Evolutionary conservation across 768 basidiomycete genomes (phyloP), one percentile per base, ranked within the genome.

Genomic region (Gymnopilus dilepis): DNA sequence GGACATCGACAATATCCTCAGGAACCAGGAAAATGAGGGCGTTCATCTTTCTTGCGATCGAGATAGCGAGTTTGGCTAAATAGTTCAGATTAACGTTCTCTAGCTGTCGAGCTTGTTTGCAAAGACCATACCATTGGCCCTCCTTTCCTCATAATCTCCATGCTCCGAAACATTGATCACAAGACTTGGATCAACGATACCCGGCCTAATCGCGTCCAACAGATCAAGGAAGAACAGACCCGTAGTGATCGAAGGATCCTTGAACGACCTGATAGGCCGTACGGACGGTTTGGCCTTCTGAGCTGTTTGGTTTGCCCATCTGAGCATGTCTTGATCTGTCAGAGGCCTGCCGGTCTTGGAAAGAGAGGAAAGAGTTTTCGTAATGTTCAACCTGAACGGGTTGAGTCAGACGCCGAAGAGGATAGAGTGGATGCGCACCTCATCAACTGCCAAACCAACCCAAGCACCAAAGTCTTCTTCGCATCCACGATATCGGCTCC

Each of bases 381-480:
- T 87, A 69, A 99, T 97, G 73, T 88, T 96, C 81, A 96, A 76
- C 64, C 91, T 92, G 55, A 1, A 19, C 28, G 21, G 19, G n/a
- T 28, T 12, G 5, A 33, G 17, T 38, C 21, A 33, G 21, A 1
- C 13, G 26, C 13, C 22, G 22, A 33, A 61, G 28, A 37, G 12
- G 40, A 13, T 17, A 17, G 1, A 24, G n/a, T 22, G 22, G 11
- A 13, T 43, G 31, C 85, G 34, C 50, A 92, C 91, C 93, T 81
- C 96, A 98, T 98, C 56, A 97, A 80, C 71, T 99, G 97, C 97
- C 97, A 99, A 0, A 98, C 95, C 34, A 98, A 84, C 30, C 97
- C 97, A 28, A 99, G 86, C 6, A 98, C 95, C 57, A 99, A 81
- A 3, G 96, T 99, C 77, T 89, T 91, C 53, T 80, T 81, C n/a